These are phyloP conservation scores for Trichothecium roseum DNA, from an alignment of 2,329 filamentous ascomycete species.

Conservation along the genomic window DNA sequence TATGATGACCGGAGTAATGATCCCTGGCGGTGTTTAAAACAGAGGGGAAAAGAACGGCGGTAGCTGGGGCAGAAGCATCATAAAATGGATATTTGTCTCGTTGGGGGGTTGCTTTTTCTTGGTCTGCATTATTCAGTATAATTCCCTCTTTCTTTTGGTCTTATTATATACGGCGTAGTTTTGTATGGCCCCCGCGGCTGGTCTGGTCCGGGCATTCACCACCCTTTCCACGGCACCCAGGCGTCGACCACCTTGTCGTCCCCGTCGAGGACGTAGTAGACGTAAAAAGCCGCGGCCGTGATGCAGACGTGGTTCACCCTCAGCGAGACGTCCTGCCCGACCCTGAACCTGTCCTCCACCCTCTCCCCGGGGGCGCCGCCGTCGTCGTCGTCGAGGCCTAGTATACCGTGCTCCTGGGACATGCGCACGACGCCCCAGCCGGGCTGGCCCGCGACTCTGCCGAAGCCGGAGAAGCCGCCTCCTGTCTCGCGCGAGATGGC, in stretches of 20 bases:
- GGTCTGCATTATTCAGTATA: no score
- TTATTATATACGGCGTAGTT: no score
- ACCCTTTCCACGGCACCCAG: constrained; percentile 28
- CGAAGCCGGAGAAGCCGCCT: constrained; percentile 15
- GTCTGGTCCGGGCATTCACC: no score
- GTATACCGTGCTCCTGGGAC: constrained; percentile 27
- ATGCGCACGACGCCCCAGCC: constrained; percentile 22
- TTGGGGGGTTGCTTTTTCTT: no score
- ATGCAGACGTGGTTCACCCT: constrained; percentile 25
- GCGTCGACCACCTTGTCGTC: constrained; percentile 20
- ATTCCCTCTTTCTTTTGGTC: no score
- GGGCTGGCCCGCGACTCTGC: constrained; percentile 15
- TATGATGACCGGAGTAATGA: no score
- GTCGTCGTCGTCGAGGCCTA: constrained; percentile 10
- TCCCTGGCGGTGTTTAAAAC: no score
- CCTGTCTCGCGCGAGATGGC: constrained; percentile 23
- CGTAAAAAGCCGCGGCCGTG: constrained; percentile 22
- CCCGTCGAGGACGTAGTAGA: constrained; percentile 24
- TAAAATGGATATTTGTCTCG: no score
- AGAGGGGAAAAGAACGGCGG: no score
- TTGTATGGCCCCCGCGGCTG: no score
- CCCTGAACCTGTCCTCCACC: constrained; percentile 16
- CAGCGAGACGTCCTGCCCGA: constrained; percentile 21
- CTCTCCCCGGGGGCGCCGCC: constrained; percentile 7
- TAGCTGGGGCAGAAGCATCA: no score